phyloP scores from a whole-genome alignment of 73 alveolate genomes.

The Paramecium sexaurelia region DNA sequence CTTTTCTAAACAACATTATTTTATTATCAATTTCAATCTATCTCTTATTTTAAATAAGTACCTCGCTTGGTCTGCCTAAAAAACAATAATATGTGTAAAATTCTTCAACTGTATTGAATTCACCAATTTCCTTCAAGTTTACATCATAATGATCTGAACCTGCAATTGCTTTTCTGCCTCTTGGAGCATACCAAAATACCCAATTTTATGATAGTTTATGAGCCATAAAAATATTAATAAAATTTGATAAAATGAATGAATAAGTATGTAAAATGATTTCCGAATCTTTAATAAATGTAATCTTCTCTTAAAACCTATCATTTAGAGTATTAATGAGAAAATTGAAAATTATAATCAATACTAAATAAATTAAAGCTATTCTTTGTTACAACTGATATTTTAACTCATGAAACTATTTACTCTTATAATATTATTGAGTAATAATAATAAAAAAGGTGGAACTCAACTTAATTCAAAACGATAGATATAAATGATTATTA shows the following conservation, averaged over 20 bases:
- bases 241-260: background rate
- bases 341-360: too few species aligned
- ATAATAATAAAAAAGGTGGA: background rate
- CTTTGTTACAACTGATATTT: background rate
- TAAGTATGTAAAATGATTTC: background rate
- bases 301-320: too few species aligned
- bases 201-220: constrained; percentile 59
- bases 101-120: constrained; percentile 66
- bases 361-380: background rate
- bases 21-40: constrained; percentile 59
- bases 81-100: constrained; percentile 56
- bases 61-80: constrained; percentile 60
- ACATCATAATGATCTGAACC: constrained; percentile 51
- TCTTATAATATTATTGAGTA: background rate
- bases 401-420: background rate
- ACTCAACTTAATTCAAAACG: background rate
- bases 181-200: constrained; percentile 70
- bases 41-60: background rate
- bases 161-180: constrained; percentile 58
- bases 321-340: too few species aligned
- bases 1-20: constrained; percentile 64
- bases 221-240: constrained; percentile 19
- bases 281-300: too few species aligned
- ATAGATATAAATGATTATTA: background rate
- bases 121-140: constrained; percentile 60